These are phyloP conservation scores for Talaromyces atroroseus DNA, from an alignment of 2,329 filamentous ascomycete species.

Conservation along the genomic window DNA sequence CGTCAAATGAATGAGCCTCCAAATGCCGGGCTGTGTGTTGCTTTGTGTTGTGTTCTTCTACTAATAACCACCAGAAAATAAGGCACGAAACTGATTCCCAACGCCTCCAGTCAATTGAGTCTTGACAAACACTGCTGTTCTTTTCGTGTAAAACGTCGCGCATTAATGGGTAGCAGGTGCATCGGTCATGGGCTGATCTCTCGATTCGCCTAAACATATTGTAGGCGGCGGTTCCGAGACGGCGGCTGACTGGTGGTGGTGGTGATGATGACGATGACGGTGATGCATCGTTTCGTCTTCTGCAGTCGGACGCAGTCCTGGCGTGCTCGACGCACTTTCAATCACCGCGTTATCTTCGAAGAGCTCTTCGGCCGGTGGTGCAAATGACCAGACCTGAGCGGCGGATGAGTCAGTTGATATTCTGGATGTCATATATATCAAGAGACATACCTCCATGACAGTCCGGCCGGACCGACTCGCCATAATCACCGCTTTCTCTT, in stretches of 20 bases:
- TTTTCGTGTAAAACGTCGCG: not conserved
- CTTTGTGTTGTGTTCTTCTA: no score
- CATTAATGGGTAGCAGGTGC: constrained; percentile 17
- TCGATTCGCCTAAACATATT: constrained; percentile 22
- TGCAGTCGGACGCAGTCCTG: constrained; percentile 21
- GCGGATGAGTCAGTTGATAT: constrained; percentile 24
- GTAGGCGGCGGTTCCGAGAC: constrained; percentile 29
- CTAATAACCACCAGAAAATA: no score
- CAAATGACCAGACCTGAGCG: constrained; percentile 83
- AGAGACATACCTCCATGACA: constrained; percentile 77
- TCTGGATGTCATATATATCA: not conserved
- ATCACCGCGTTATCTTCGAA: constrained; percentile 23
- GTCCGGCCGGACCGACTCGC: constrained; percentile 79
- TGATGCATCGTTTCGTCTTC: constrained; percentile 11
- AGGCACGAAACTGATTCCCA: not conserved
- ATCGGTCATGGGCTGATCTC: constrained; percentile 32
- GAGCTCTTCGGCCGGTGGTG: constrained; percentile 56
- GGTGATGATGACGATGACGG: no score
- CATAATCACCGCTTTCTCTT: constrained; percentile 96
- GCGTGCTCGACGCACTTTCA: constrained; percentile 30
- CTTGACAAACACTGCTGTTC: not conserved
- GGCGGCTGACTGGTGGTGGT: constrained; percentile 16
- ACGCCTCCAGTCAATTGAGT: not conserved
- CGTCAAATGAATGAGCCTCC: no score
- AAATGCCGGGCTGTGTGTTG: no score